Percentiles rank a stretch among this genome's conserved stretches.
Evolutionary conservation across 1,284 basidiomycete genomes (phyloP).

Genomic region (Marasmius oreades): DNA sequence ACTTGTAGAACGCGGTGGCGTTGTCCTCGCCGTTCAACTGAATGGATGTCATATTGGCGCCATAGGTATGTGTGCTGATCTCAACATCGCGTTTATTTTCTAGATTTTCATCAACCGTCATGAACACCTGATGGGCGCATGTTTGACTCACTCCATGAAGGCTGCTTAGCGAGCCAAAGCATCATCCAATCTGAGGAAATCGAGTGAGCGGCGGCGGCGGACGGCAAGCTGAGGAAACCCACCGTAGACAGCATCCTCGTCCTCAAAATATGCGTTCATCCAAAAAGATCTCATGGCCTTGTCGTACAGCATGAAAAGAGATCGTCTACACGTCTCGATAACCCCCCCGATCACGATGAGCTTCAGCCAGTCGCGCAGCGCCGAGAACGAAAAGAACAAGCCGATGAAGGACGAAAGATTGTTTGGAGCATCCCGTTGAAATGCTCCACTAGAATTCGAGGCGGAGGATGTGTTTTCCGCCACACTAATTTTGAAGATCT

Average conservation of each 20-base stretch:
- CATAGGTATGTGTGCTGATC: conserved; percentile 41
- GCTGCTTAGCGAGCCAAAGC: conserved; percentile 56
- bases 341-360: conserved; percentile 58
- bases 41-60: conserved; percentile 29
- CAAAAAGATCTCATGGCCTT: conserved; percentile 50
- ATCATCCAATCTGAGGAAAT: conserved; percentile 51
- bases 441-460: background rate
- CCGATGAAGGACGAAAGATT: conserved; percentile 30
- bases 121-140: background rate
- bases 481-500: background rate
- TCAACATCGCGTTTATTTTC: conserved; percentile 49
- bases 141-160: conserved; percentile 40
- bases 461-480: background rate
- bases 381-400: conserved; percentile 46
- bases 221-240: conserved; percentile 20
- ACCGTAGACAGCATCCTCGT: conserved; percentile 57
- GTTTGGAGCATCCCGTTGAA: background rate
- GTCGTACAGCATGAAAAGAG: conserved; percentile 39
- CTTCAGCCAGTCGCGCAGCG: conserved; percentile 61
- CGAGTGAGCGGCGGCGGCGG: conserved; percentile 1
- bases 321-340: conserved; percentile 54
- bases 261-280: conserved; percentile 59
- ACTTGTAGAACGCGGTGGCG: conserved; percentile 18
- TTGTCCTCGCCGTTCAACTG: conserved; percentile 34
- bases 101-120: conserved; percentile 17